Base-by-base conservation (phyloP, 2,329 filamentous ascomycete genomes). In the Aspergillus aculeatus region DNA sequence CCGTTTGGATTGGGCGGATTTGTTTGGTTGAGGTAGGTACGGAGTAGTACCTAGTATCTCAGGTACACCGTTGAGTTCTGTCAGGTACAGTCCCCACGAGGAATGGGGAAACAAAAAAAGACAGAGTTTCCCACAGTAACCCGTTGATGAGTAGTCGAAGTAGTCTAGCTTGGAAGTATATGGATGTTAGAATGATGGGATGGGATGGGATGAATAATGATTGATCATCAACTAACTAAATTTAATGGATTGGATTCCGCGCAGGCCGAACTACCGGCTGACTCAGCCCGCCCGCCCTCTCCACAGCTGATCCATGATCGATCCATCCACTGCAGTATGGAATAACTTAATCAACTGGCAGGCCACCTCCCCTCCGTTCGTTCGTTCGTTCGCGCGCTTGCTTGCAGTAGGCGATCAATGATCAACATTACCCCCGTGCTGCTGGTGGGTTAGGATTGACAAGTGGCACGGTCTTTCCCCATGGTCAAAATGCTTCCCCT, bases 361-460 rank as follows among this genome's bases (percentile, higher is more conserved):
- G 51, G 19, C 48, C 53, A 48, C 23, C 32, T 5, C 53, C 53
- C 16, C n/a, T 35, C 12, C 19, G 44, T 35, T n/a, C 53, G 26
- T 19, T 50, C 23, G 31, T 50, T 59, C 10, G 19, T 21, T 21
- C 23, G 23, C 5, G 5, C 38, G 44, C 35, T 35, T n/a, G 26
- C 21, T 24, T 29, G 19, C 38, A 44, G 38, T 44, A 44, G 53
- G 41, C 26, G 53, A 55, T 47, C 53, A 47, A 44, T 55, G 53
- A 55, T 55, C 53, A 55, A 47, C 53, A 47, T 32, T 48, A 55
- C 53, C 53, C 53, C 53, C 53, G 53, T 55, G 53, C 41, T 55
- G 26, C 23, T 48, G 53, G 53, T 55, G 38, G 41, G 23, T n/a
- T 32, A 9, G 9, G 26, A 48, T 55, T 44, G 53, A 19, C 32